These are phyloP conservation scores for Liquidambar formosana DNA, from an alignment of 164 flowering plant genomes.

Conservation along the genomic window DNA sequence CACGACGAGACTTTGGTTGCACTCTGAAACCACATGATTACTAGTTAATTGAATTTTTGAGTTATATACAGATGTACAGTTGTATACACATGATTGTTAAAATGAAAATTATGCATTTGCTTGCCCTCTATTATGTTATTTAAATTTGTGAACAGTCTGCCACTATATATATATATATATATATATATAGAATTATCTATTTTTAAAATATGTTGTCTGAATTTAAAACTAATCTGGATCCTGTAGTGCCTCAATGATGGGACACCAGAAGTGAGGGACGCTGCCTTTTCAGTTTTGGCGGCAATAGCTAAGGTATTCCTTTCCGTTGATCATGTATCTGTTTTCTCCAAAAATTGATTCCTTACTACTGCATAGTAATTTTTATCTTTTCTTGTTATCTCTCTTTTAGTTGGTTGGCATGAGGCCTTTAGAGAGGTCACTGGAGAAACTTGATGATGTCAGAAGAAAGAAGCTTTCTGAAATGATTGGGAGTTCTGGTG, in stretches of 20 bases:
- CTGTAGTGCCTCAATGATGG: slow-evolving; percentile 92
- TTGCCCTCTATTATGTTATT: no score
- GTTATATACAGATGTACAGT: no score
- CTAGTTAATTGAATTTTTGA: no score
- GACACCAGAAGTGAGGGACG: slow-evolving; percentile 98
- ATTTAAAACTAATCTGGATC: slow-evolving; percentile 7
- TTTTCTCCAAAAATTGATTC: not conserved
- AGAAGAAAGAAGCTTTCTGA: slow-evolving; percentile 90
- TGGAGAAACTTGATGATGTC: slow-evolving; percentile 98
- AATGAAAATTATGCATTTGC: no score
- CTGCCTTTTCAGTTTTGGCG: slow-evolving; percentile 90
- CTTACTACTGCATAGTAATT: not conserved
- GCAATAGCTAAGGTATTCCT: slow-evolving; percentile 87
- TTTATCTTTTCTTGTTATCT: not conserved
- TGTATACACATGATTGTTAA: no score
- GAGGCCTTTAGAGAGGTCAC: slow-evolving; percentile 90
- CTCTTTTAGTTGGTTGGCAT: slow-evolving; percentile 80
- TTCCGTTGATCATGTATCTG: not conserved
- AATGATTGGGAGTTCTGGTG: slow-evolving; percentile 78
- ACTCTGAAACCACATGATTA: no score
- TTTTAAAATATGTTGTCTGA: not conserved
- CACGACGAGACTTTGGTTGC: no score
- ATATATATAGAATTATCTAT: no score
- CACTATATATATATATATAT: not conserved
- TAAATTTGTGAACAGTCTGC: no score